These are phyloP conservation scores for Aspergillus conjunctus DNA, from an alignment of 495 filamentous ascomycete genomes.

Conservation along the genomic window DNA sequence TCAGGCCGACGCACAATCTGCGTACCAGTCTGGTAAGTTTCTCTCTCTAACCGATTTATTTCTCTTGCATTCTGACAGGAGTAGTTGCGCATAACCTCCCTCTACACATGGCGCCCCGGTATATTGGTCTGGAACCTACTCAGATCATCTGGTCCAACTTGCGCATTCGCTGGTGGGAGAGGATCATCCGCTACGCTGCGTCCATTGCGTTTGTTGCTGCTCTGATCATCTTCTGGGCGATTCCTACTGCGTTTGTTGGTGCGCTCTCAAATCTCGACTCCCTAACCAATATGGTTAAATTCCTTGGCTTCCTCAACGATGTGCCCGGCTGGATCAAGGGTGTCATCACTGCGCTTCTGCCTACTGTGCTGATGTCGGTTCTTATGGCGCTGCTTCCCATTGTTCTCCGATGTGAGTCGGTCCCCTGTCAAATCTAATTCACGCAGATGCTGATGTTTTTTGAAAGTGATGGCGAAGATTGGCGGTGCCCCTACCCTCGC, in stretches of 20 bases:
- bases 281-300: slow-evolving; percentile 62
- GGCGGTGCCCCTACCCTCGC: slow-evolving; percentile 77
- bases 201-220: slow-evolving; percentile 71
- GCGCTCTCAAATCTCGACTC: slow-evolving; percentile 80
- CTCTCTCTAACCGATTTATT: slow-evolving; percentile 2
- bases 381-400: slow-evolving; percentile 91
- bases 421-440: background rate
- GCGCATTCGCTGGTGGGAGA: slow-evolving; percentile 85
- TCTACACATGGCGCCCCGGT: slow-evolving; percentile 89
- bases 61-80: background rate
- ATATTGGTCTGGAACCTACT: slow-evolving; percentile 79
- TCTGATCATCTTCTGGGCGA: slow-evolving; percentile 89
- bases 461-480: slow-evolving; percentile 69
- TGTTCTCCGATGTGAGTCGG: slow-evolving; percentile 67
- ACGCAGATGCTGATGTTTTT: slow-evolving; percentile 4
- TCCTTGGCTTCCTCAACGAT: slow-evolving; percentile 70
- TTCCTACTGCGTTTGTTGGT: slow-evolving; percentile 87
- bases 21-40: slow-evolving; percentile 61
- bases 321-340: slow-evolving; percentile 74
- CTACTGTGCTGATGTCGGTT: slow-evolving; percentile 74
- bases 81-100: slow-evolving; percentile 82
- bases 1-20: slow-evolving; percentile 81
- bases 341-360: slow-evolving; percentile 82
- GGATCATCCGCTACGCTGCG: slow-evolving; percentile 68
- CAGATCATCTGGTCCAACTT: slow-evolving; percentile 92